phyloP scores from a whole-genome alignment of 305 asterid genomes.

The Fraxinus sp. region DNA sequence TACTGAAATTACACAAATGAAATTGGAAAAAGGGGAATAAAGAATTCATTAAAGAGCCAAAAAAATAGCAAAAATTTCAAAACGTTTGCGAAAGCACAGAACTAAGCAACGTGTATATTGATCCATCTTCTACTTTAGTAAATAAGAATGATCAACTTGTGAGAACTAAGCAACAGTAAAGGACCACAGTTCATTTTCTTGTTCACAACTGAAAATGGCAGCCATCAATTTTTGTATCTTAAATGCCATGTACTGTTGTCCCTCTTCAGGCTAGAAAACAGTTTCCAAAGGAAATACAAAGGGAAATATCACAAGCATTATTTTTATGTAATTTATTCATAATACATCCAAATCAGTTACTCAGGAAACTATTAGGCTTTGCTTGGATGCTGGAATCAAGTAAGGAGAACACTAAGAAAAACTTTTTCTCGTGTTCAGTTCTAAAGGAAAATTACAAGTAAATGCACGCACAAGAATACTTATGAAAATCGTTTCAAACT shows the following conservation, averaged over 20 bases:
- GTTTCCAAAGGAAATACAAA: neutral
- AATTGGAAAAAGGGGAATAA: constrained; percentile 3
- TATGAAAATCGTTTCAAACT: neutral
- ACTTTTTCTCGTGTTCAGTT: neutral
- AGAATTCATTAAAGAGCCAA: neutral
- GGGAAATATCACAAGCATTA: neutral
- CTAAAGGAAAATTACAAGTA: neutral
- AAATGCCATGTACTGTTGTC: neutral
- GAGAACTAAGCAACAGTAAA: neutral
- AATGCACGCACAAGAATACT: neutral
- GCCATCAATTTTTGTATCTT: neutral
- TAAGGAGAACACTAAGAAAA: neutral
- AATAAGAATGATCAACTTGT: neutral
- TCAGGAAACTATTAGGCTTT: neutral
- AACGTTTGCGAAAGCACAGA: neutral
- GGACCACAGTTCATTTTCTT: neutral
- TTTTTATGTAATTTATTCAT: neutral
- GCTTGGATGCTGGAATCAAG: neutral
- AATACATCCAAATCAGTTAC: neutral
- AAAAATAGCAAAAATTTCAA: neutral
- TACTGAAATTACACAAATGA: neutral
- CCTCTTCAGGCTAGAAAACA: neutral
- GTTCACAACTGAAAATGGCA: neutral
- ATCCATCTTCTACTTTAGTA: neutral
- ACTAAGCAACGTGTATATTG: neutral